Conservation (phyloP, 768 basidiomycete genomes). For the Suillus weaverae region DNA sequence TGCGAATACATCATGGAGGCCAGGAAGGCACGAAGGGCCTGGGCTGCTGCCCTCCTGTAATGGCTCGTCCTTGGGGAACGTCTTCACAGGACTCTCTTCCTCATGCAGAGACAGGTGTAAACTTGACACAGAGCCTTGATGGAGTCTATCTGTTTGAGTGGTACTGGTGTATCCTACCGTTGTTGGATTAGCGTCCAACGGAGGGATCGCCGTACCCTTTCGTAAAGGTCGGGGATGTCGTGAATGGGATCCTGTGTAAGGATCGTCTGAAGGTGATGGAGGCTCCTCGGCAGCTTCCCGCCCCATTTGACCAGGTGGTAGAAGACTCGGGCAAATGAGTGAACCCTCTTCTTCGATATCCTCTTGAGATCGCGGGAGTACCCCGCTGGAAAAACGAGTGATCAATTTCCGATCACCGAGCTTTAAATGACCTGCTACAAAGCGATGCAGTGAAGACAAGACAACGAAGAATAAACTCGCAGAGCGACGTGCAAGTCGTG, state of each 20-base stretch:
- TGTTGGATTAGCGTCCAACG: not conserved
- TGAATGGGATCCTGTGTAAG: not conserved
- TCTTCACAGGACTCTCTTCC: not conserved
- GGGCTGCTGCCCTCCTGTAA: not conserved
- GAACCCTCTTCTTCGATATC: not conserved
- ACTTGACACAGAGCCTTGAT: not conserved
- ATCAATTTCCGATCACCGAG: not conserved
- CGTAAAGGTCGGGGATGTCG: not conserved
- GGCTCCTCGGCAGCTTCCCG: not conserved
- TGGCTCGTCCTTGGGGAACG: too few species aligned
- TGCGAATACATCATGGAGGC: not conserved
- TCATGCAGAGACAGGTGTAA: not conserved
- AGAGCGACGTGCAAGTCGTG: constrained; percentile 3
- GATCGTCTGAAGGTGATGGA: constrained; percentile 7
- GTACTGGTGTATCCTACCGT: not conserved
- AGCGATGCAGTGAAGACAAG: not conserved
- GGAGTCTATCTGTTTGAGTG: not conserved
- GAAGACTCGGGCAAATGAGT: not conserved
- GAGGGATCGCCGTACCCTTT: not conserved
- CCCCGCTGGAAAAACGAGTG: not conserved
- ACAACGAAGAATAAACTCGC: not conserved
- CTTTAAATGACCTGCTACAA: not conserved
- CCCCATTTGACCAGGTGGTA: not conserved
- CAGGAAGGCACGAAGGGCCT: not conserved
- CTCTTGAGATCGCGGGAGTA: not conserved